Percentiles rank a stretch among this genome's conserved stretches.
phyloP scores from a whole-genome alignment of 148 eudicot genomes.

The Fagopyrum tataricum region DNA sequence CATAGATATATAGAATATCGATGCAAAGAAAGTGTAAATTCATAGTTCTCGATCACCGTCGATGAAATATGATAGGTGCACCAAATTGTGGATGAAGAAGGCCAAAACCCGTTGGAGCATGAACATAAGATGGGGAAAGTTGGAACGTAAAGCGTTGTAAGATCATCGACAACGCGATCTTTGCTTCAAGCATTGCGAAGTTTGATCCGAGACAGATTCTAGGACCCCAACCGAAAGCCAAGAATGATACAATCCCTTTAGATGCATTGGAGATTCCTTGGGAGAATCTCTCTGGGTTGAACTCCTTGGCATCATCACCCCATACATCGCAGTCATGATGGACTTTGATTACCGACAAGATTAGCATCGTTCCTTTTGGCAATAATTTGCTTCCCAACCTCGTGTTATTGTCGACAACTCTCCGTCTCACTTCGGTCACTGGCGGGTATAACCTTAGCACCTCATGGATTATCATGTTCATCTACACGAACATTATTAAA shows the following conservation, averaged over 20 bases:
- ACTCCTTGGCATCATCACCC: constrained; percentile 53
- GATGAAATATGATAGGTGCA: constrained; percentile 33
- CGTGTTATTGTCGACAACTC: constrained; percentile 3
- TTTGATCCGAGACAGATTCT: constrained; percentile 52
- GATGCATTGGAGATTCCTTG: constrained; percentile 45
- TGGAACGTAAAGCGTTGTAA: constrained; percentile 37
- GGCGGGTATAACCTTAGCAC: constrained; percentile 49
- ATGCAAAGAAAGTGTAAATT: too few species aligned
- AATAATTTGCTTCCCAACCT: constrained; percentile 33
- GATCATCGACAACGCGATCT: constrained; percentile 39
- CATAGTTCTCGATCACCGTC: not conserved
- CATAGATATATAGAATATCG: too few species aligned
- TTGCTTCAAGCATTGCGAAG: constrained; percentile 48
- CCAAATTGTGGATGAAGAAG: constrained; percentile 46
- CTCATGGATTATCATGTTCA: constrained; percentile 49
- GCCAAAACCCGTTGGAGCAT: constrained; percentile 36
- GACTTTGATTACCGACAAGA: constrained; percentile 20
- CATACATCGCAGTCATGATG: constrained; percentile 41
- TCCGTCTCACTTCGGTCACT: constrained; percentile 13
- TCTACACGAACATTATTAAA: constrained; percentile 19
- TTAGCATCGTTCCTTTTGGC: constrained; percentile 28
- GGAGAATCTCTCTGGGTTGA: constrained; percentile 55
- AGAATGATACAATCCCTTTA: constrained; percentile 27
- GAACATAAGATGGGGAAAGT: constrained; percentile 46
- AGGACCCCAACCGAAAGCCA: constrained; percentile 53